Percentiles rank a stretch among this genome's conserved stretches.
phyloP scores from a whole-genome alignment of 176 grass and related monocot species.

The Aegilops bicornis region DNA sequence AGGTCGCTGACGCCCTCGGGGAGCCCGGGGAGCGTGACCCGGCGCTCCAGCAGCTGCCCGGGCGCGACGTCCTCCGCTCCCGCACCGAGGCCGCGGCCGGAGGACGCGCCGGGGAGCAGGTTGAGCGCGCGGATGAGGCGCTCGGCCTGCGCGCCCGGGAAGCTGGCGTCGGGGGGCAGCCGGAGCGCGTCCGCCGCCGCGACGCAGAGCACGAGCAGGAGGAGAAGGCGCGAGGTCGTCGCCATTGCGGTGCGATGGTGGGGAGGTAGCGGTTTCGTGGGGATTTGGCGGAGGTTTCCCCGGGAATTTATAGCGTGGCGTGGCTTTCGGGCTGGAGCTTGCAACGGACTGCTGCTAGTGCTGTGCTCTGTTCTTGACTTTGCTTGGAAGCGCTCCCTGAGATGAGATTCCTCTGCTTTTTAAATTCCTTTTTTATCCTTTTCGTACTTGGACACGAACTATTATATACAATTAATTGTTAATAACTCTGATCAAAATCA shows the following conservation, averaged over 20 bases:
- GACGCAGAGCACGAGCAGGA: not conserved
- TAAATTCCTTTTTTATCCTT: rapidly evolving
- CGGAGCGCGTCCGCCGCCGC: not conserved
- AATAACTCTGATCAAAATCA: too few species aligned
- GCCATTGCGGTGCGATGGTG: not conserved
- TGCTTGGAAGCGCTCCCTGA: slow-evolving; percentile 25
- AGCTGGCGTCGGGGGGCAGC: slow-evolving; percentile 42
- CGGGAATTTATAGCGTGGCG: slow-evolving; percentile 28
- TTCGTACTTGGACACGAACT: too few species aligned
- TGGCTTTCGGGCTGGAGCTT: not conserved
- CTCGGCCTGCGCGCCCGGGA: slow-evolving; percentile 60
- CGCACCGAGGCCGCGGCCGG: not conserved
- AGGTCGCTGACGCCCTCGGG: slow-evolving; percentile 45
- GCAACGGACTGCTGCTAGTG: not conserved
- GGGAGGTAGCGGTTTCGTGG: not conserved
- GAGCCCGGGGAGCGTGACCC: slow-evolving; percentile 46
- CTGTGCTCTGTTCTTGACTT: slow-evolving; percentile 4
- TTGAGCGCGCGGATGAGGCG: slow-evolving; percentile 80
- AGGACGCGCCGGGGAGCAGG: slow-evolving; percentile 56
- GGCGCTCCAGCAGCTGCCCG: slow-evolving; percentile 69
- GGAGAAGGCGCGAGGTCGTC: not conserved
- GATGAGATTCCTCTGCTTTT: not conserved
- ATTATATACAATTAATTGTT: too few species aligned
- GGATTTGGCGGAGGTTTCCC: slow-evolving; percentile 22
- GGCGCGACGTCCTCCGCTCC: not conserved